phyloP scores from a whole-genome alignment of 805 yeast species.

The Candida manassasensis region DNA sequence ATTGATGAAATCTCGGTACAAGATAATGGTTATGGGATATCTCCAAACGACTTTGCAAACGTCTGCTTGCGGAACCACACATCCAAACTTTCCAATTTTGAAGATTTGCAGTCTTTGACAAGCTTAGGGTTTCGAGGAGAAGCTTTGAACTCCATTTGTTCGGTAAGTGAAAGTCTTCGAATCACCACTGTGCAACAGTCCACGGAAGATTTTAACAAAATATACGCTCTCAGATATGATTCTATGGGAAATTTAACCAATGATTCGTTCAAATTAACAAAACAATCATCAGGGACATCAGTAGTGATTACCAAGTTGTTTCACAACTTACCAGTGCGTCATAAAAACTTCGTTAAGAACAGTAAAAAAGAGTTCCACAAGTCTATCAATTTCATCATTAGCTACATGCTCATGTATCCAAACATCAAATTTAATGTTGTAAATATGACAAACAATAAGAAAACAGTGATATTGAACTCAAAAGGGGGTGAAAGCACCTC shows the following conservation, averaged over 20 bases:
- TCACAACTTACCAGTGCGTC: conserved; percentile 72
- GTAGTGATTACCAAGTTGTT: conserved; percentile 59
- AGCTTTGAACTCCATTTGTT: conserved; percentile 68
- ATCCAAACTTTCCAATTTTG: conserved; percentile 56
- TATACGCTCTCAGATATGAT: conserved; percentile 51
- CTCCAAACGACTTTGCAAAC: conserved; percentile 43
- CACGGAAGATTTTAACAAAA: conserved; percentile 49
- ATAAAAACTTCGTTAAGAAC: conserved; percentile 65
- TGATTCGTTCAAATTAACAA: conserved; percentile 40
- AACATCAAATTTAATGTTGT: conserved; percentile 56
- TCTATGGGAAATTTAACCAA: conserved; percentile 46
- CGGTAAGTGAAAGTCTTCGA: conserved; percentile 42
- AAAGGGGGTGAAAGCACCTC: conserved; percentile 44
- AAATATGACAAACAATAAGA: conserved; percentile 43
- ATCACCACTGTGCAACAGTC: conserved; percentile 42
- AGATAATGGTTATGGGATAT: conserved; percentile 69
- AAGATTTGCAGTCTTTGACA: conserved; percentile 44
- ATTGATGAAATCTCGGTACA: conserved; percentile 60
- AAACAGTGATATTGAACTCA: conserved; percentile 53
- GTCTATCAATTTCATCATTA: conserved; percentile 58
- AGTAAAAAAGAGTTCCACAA: conserved; percentile 67
- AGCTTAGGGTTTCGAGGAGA: conserved; percentile 81
- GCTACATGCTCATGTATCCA: conserved; percentile 59
- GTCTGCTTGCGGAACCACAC: conserved; percentile 64
- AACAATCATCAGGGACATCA: conserved; percentile 53